Base-by-base conservation (phyloP, 305 asterid genomes). In the Fraxinus platypoda region DNA sequence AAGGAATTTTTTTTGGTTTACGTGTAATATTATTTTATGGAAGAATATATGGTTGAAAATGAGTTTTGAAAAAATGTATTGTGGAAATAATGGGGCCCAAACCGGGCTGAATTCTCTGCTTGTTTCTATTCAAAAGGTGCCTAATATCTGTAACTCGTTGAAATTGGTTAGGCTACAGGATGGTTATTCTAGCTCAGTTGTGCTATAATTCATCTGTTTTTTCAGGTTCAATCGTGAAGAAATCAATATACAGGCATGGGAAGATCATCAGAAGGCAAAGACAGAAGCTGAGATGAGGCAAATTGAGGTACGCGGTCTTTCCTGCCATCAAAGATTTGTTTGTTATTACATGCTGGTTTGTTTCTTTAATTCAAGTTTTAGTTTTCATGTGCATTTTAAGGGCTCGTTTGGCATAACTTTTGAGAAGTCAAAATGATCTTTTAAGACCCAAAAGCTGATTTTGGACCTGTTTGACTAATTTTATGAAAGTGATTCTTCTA, bases 281-380 rank as follows among this genome's bases (percentile, higher is more conserved):
- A 94, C 93, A 38, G 98, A 96, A 85, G 97, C 97, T 81, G 98
- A 96, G 87, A 92, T 93, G 95, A 94, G 97, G 93, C 93, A 91
- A 86, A 90, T 89, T 33, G 99, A 95, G 99, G 98, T 94, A 88
- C 12, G 3, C 15, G 4, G 37, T 26, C 31, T 17, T 19, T 70
- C 41, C 41, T 13, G 31, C 34, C 33, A 66, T 66, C 4, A 1
- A n/a, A 19, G 66, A 54, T 19, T 54, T 54, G 26, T 54, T 54
- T 54, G 25, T 54, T n/a, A 52, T 17, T 52, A 6, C 64, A 52
- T 21, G 25, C 72, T 23, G 31, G 33, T 64, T 64, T 64, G 72
- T 21, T 64, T 64, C 73, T 64, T 54, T 66, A 26, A 25, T 64
- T 64, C 33, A 64, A 64, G 8, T 64, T 25, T 66, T 66, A 66